Conservation (phyloP, 1,284 basidiomycete genomes). For the Thecaphora thlaspeos region DNA sequence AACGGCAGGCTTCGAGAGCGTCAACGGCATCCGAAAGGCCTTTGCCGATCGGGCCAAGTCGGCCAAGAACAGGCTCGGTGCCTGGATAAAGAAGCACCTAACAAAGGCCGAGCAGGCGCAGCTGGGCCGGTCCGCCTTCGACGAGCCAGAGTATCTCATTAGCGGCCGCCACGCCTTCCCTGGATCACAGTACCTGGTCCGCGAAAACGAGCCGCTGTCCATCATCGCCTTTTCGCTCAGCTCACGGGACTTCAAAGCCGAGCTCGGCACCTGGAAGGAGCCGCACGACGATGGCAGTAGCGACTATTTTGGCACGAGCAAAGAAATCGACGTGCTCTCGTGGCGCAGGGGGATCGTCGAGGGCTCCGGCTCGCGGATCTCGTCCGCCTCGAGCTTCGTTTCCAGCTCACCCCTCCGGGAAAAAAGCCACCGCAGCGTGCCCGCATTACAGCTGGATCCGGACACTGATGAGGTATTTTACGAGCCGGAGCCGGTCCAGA, state of each 20-base stretch:
- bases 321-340: constrained; percentile 30
- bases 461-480: constrained; percentile 45
- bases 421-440: constrained; percentile 24
- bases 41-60: constrained; percentile 45
- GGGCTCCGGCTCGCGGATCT: constrained; percentile 19
- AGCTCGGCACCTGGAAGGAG: constrained; percentile 21
- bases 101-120: constrained; percentile 30
- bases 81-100: constrained; percentile 48
- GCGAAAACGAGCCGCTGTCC: constrained; percentile 49
- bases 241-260: constrained; percentile 40
- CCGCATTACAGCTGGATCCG: constrained; percentile 34
- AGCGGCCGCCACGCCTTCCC: constrained; percentile 38
- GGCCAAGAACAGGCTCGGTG: constrained; percentile 36
- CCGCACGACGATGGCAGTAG: constrained; percentile 11
- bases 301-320: constrained; percentile 28
- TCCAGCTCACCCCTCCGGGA: constrained; percentile 22
- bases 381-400: constrained; percentile 12
- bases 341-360: constrained; percentile 36
- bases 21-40: constrained; percentile 47
- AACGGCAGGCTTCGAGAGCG: constrained; percentile 13
- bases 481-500: constrained; percentile 39
- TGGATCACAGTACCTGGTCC: constrained; percentile 36
- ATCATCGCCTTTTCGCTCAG: constrained; percentile 50
- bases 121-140: constrained; percentile 22
- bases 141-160: constrained; percentile 39